Evolutionary conservation across 2,329 filamentous ascomycete species (phyloP), one percentile per base, ranked within the genome.

Genomic region (Penicillium sp.): DNA sequence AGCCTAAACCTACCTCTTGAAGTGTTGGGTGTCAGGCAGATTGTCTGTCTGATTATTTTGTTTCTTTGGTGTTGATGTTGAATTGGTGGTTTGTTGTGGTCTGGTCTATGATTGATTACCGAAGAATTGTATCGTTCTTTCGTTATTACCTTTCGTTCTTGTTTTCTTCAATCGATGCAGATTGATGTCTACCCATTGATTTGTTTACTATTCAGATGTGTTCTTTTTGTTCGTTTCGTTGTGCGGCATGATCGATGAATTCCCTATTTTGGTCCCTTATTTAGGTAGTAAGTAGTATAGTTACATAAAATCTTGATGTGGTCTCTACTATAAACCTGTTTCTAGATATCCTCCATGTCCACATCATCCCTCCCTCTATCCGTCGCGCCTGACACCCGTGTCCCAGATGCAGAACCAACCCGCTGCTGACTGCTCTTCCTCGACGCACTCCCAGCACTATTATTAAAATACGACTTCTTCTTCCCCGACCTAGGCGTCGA

Each of bases 241-340:
- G 33, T 18, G n/a, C 24, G 52, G 35, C 52, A 55, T 55, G 52
- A 55, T 55, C 52, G 24, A 55, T 55, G 52, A 55, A 23, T 55
- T 48, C 48, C 52, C 43, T 55, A 48, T 53, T 55, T 40, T 48
- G 38, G n/a, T 48, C 46, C 42, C 21, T 40, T 12, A 9, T 53
- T 28, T 33, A 47, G 35, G 38, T 47, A 54, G 18, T 55, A 42
- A 26, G 6, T 33, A 43, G 35, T 48, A 46, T 40, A 35, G 38
- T 20, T 11, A 47, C 6, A 47, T 18, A 47, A 28, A 21, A 47
- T 2, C 11, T 21, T 16, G 21, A 20, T n/a, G n/a, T n/a, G n/a
- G n/a, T n/a, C n/a, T n/a, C n/a, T n/a, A n/a, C n/a, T n/a, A n/a
- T n/a, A n/a, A n/a, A n/a, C 8, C 43, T 23, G 2, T 20, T 3